Evolutionary conservation across 2,329 filamentous ascomycete genomes (phyloP).

Genomic region (Colletotrichum sp.): DNA sequence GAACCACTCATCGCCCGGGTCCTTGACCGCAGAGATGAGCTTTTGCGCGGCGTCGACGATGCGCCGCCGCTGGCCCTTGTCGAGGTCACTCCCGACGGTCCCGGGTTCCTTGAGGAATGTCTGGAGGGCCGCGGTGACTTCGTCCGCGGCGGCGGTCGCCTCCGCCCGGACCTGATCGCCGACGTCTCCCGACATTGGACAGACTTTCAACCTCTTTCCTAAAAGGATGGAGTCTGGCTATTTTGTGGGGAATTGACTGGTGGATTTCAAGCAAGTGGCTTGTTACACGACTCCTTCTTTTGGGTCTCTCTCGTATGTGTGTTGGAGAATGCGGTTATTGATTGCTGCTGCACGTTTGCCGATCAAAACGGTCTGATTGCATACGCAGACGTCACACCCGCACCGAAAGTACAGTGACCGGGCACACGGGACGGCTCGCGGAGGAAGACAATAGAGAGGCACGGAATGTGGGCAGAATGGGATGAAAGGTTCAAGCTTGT

Average conservation of each 20-base stretch:
- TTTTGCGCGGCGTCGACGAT: conserved; percentile 12
- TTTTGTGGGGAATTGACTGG: not conserved
- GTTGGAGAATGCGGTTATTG: not conserved
- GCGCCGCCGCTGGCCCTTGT: conserved; percentile 4
- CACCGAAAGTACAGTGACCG: not conserved
- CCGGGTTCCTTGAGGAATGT: not conserved
- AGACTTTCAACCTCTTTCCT: not conserved
- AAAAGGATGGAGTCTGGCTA: not conserved
- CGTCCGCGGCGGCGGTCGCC: conserved; percentile 3
- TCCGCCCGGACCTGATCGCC: not conserved
- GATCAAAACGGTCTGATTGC: not conserved
- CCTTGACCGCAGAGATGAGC: conserved; percentile 2
- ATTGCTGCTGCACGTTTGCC: not conserved
- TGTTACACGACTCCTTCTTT: not conserved
- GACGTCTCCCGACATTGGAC: not conserved
- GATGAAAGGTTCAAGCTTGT: not conserved
- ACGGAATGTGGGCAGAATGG: not conserved
- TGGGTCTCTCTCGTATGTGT: not conserved
- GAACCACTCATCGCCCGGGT: conserved; percentile 12
- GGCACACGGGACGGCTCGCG: not conserved
- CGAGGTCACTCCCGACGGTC: not conserved
- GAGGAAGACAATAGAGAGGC: not conserved
- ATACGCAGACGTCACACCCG: not conserved
- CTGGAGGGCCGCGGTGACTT: conserved; percentile 2
- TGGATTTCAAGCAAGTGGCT: not conserved